phyloP scores from a whole-genome alignment of 768 basidiomycete genomes.

The Aureoboletus auriporus region DNA sequence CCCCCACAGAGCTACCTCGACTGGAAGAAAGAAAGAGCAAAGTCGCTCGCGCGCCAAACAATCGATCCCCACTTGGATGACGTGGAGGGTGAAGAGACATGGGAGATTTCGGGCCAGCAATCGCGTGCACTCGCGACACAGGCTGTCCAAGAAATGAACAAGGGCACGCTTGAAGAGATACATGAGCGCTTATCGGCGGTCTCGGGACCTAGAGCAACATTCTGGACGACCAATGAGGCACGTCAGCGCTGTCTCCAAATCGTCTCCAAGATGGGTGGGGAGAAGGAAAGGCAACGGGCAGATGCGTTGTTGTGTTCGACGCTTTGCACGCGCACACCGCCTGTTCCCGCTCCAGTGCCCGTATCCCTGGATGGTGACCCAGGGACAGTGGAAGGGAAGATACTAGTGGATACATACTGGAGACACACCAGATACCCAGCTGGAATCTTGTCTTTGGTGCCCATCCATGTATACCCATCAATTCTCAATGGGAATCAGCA shows the following conservation, averaged over 20 bases:
- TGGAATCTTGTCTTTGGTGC: constrained; percentile 54
- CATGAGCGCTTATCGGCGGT: constrained; percentile 39
- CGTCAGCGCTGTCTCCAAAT: constrained; percentile 71
- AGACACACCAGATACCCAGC: constrained; percentile 51
- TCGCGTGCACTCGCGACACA: constrained; percentile 70
- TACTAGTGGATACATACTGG: constrained; percentile 52
- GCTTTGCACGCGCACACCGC: constrained; percentile 4
- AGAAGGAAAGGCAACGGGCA: constrained; percentile 59
- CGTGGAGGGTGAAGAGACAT: constrained; percentile 4
- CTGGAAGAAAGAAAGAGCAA: constrained; percentile 46
- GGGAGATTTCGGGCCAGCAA: constrained; percentile 47
- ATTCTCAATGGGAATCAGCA: constrained; percentile 6
- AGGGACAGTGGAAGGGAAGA: background rate
- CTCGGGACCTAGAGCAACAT: constrained; percentile 37
- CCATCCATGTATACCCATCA: constrained; percentile 49
- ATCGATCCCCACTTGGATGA: constrained; percentile 9
- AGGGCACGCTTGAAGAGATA: constrained; percentile 60
- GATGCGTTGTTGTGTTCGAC: constrained; percentile 50
- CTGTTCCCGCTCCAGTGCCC: constrained; percentile 8
- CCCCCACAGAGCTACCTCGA: constrained; percentile 53
- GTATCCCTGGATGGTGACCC: background rate
- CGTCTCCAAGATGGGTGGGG: constrained; percentile 75
- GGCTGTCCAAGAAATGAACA: constrained; percentile 69
- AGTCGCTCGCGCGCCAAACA: constrained; percentile 3
- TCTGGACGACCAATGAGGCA: constrained; percentile 83